Evolutionary conservation across 1,139 yeast genomes (phyloP).

Genomic region (Pichia sp.): DNA sequence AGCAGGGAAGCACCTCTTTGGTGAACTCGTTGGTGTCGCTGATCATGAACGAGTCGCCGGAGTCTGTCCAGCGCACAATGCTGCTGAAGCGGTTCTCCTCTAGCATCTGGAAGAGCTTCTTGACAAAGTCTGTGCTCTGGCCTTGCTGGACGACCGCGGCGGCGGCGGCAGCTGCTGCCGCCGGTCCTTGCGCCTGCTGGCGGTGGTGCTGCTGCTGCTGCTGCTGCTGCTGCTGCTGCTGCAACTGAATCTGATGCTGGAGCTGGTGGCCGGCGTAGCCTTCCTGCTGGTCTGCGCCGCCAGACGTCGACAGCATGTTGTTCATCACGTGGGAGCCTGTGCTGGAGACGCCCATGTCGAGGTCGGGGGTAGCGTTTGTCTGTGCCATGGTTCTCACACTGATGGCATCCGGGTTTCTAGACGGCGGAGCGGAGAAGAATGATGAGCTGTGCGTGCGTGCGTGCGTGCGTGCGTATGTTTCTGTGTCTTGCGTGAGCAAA

Average conservation of each 20-base stretch:
- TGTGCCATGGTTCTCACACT: conserved; percentile 1
- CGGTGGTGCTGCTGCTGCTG: not conserved
- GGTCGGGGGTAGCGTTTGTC: not conserved
- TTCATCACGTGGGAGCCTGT: not conserved
- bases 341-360: not conserved
- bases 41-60: conserved; percentile 84
- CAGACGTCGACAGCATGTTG: not conserved
- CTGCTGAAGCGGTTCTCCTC: conserved; percentile 71
- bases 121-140: conserved; percentile 60
- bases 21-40: conserved; percentile 87
- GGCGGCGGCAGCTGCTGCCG: not conserved
- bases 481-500: too few relatives aligned
- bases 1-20: conserved; percentile 76
- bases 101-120: conserved; percentile 75
- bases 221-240: not conserved
- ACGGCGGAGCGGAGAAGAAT: too few relatives aligned
- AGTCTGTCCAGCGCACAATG: conserved; percentile 78
- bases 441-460: too few relatives aligned
- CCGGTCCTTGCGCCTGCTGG: not conserved
- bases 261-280: too few relatives aligned
- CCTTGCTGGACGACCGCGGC: conserved; percentile 5
- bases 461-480: too few relatives aligned
- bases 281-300: not conserved
- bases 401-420: not conserved
- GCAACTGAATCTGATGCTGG: not conserved